A percentile compares a stretch with the other conserved stretches of the same genome.
These are phyloP conservation scores for Trichosanthes cucumerina DNA, from an alignment of 306 rosid genomes.

Conservation along the genomic window DNA sequence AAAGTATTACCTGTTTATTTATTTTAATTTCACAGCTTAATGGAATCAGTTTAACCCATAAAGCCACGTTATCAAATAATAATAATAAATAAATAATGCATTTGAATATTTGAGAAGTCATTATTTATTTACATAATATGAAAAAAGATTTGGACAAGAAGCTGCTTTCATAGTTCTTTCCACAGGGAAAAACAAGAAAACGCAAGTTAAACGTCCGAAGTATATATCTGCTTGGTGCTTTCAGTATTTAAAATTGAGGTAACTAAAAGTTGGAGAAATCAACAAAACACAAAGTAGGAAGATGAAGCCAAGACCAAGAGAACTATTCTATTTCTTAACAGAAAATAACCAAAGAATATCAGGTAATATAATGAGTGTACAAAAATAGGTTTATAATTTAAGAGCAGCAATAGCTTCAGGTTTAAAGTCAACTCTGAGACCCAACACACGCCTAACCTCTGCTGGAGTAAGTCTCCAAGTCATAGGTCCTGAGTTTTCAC, in stretches of 20 bases:
- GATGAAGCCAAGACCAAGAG: neutral
- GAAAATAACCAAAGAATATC: conserved; percentile 25
- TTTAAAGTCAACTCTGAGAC: conserved; percentile 86
- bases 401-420: conserved; percentile 83
- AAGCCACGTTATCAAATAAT: neutral
- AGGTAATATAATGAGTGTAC: neutral
- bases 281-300: neutral
- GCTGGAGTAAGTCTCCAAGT: conserved; percentile 98
- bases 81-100: neutral
- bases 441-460: conserved; percentile 91
- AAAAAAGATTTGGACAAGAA: neutral
- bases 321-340: neutral
- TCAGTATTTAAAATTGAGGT: neutral
- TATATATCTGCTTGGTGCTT: neutral
- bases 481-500: conserved; percentile 98
- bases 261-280: neutral
- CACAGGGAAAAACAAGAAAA: neutral
- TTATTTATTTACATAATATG: neutral
- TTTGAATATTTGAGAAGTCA: neutral
- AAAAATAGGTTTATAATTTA: conserved; percentile 34
- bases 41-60: neutral
- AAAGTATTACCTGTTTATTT: neutral
- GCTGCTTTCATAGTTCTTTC: neutral
- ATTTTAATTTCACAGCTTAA: neutral
- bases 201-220: neutral